Base-by-base conservation (phyloP, 306 rosid species). In the Comarum palustre region DNA sequence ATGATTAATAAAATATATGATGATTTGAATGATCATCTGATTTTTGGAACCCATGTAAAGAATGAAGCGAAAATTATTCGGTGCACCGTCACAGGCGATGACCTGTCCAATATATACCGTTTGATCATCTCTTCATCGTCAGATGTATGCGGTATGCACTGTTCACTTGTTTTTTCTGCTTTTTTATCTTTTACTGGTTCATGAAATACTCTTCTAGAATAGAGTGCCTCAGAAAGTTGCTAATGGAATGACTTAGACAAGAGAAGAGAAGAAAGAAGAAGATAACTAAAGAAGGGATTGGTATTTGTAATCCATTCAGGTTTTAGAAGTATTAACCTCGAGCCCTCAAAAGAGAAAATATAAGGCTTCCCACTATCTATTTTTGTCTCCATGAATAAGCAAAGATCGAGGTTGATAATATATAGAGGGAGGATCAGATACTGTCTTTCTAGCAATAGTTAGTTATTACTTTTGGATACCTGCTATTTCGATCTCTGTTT, bases 271-370 rank as follows among this genome's bases (percentile, higher is more conserved):
- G 58, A 71, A 45, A 51, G 51, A 63, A n/a, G 68, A 61, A 74
- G 69, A 55, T 41, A 68, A 34, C 51, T 52, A 68, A 60, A 65
- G 71, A 54, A 64, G 75, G 31, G 58, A 38, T 51, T 39, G 39
- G 41, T 57, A 73, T 61, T 52, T 15, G 57, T 75, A 80, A 78
- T 54, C 65, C 66, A 77, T 79, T 52, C 34, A 50, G 25, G 65
- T 15, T 87, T 87, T 87, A 90, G 88, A 87, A 80, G 77, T 82
- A 86, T 84, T 86, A 72, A 75, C 84, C 96, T 92, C 92, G 96
- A 92, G 96, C 90, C 86, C 90, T 88, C 88, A 85, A 90, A 88
- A 82, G 68, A 80, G 55, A 84, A 81, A 72, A 9, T 15, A 16
- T 11, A 73, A 58, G 71, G 59, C 60, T 38, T 69, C 71, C 87